Percentiles rank a stretch among this genome's conserved stretches.
Evolutionary conservation across 2,329 filamentous ascomycete species (phyloP).

Genomic region (Trichoderma sp.): DNA sequence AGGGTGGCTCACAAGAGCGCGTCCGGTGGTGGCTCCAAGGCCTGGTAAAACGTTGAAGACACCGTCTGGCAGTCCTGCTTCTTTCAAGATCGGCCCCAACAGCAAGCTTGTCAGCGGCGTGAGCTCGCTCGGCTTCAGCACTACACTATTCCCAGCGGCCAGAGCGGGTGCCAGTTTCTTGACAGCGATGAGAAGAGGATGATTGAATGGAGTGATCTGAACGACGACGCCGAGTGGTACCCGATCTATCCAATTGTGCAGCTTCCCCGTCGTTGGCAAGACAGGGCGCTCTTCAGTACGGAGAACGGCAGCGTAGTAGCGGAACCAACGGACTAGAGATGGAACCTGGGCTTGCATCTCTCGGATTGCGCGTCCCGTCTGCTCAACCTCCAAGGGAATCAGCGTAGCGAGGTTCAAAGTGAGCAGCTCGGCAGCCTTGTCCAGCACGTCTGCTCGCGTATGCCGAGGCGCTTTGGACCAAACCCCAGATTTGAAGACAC

Average conservation of each 20-base stretch:
- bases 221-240: conserved; percentile 57
- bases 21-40: conserved; percentile 49
- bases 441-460: conserved; percentile 58
- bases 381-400: conserved; percentile 61
- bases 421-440: conserved; percentile 55
- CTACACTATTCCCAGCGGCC: conserved; percentile 56
- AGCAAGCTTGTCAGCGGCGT: conserved; percentile 59
- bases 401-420: conserved; percentile 50
- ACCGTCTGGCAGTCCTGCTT: conserved; percentile 68
- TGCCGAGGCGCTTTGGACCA: conserved; percentile 62
- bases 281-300: conserved; percentile 66
- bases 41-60: conserved; percentile 63
- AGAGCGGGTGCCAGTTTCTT: conserved; percentile 61
- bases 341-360: conserved; percentile 70
- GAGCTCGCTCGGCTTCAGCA: conserved; percentile 62
- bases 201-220: conserved; percentile 57
- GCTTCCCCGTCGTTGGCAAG: conserved; percentile 59
- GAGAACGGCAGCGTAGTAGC: conserved; percentile 65
- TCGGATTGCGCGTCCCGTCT: conserved; percentile 65
- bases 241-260: conserved; percentile 55
- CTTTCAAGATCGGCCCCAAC: conserved; percentile 57
- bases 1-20: conserved; percentile 50
- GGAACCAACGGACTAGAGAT: conserved; percentile 65
- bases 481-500: conserved; percentile 61
- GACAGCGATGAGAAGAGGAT: conserved; percentile 55